Evolutionary conservation across 768 basidiomycete genomes (phyloP).

Genomic region (Kwoniella sp.): DNA sequence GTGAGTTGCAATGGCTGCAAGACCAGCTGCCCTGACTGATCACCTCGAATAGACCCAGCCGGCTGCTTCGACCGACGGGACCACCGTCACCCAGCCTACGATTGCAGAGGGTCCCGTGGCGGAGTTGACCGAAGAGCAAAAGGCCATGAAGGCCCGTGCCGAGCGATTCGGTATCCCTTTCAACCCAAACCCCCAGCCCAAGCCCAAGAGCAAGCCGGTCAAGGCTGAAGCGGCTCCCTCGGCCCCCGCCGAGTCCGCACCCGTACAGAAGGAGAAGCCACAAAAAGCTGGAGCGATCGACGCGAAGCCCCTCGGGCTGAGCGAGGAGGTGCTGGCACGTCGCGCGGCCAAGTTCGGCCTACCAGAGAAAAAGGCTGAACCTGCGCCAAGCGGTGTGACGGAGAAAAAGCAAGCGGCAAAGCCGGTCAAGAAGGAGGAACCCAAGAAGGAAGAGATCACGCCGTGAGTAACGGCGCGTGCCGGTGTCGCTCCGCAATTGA

Average conservation of each 20-base stretch:
- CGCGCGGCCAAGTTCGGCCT: constrained; percentile 43
- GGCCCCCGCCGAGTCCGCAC: not conserved
- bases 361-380: constrained; percentile 29
- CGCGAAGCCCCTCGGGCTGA: constrained; percentile 24
- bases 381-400: not conserved
- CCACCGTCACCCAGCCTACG: not conserved
- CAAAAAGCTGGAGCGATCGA: constrained; percentile 24
- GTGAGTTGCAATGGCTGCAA: too few relatives aligned
- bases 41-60: not conserved
- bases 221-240: not conserved
- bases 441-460: constrained; percentile 25
- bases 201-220: not conserved
- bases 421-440: constrained; percentile 4
- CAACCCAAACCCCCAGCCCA: constrained; percentile 37
- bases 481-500: not conserved
- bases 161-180: constrained; percentile 46
- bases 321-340: constrained; percentile 36
- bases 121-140: constrained; percentile 39
- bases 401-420: not conserved
- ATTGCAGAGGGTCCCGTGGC: not conserved
- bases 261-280: constrained; percentile 10
- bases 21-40: too few relatives aligned
- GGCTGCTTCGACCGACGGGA: not conserved
- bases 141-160: constrained; percentile 41
- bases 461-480: constrained; percentile 18